Evolutionary conservation across 2,329 filamentous ascomycete genomes (phyloP).

Genomic region (Mycosphaerella sp.): DNA sequence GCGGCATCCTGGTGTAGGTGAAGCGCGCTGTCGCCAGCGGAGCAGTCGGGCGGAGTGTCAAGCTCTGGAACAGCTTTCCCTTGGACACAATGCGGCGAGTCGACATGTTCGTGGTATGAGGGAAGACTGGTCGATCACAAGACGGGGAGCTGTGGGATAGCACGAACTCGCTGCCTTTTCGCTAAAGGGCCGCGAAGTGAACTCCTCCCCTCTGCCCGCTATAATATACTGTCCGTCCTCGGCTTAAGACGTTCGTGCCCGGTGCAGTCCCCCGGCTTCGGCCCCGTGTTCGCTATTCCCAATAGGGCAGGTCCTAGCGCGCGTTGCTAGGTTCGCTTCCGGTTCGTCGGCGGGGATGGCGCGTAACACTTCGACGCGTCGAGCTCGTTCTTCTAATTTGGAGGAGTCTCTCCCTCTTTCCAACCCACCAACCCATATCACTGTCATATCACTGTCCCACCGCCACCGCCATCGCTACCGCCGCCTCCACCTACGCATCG

Average conservation of each 20-base stretch:
- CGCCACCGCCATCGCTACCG: no score
- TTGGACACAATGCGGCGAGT: conserved; percentile 41
- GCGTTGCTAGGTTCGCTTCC: no score
- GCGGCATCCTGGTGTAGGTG: conserved; percentile 28
- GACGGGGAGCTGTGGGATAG: not conserved
- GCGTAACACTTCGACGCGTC: conserved; percentile 6
- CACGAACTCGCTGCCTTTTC: conserved; percentile 11
- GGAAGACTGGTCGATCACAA: no score
- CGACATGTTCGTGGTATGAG: conserved; percentile 32
- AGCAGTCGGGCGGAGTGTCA: conserved; percentile 35
- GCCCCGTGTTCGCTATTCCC: not conserved
- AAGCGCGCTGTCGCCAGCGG: conserved; percentile 32
- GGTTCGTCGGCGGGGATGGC: conserved; percentile 1
- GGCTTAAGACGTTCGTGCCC: not conserved
- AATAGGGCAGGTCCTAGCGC: no score
- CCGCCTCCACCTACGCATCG: not conserved
- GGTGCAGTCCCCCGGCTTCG: not conserved
- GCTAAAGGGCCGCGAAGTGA: conserved; percentile 10
- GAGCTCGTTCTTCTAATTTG: not conserved
- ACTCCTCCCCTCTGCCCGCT: not conserved
- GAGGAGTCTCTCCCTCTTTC: not conserved
- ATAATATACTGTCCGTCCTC: not conserved
- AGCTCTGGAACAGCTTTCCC: conserved; percentile 35
- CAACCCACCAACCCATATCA: no score
- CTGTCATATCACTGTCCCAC: no score